Conservation (phyloP, 2,329 filamentous ascomycete species). For the Aspergillus fumigatus region DNA sequence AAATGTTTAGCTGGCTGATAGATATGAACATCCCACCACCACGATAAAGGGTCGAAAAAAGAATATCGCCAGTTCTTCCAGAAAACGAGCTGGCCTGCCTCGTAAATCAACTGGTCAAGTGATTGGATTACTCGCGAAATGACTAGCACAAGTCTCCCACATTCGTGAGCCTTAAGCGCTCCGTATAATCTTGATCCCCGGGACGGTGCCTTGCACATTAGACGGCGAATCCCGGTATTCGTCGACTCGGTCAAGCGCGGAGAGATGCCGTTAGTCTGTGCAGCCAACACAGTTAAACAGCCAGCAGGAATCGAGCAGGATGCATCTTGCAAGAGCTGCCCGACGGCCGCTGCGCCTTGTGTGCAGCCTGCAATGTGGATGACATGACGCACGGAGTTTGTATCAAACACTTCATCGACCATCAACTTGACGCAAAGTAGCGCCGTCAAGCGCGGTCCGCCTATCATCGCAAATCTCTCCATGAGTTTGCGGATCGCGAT, state of each 20-base stretch:
- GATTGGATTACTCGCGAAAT: constrained; percentile 20
- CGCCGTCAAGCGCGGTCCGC: constrained; percentile 55
- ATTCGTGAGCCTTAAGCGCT: constrained; percentile 4
- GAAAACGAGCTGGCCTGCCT: constrained; percentile 37
- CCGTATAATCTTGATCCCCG: constrained; percentile 5
- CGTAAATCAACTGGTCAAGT: constrained; percentile 14
- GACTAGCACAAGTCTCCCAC: constrained; percentile 4
- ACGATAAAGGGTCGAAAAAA: constrained; percentile 53
- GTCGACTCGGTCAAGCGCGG: neutral
- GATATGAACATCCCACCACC: constrained; percentile 54
- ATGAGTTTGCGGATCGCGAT: constrained; percentile 64
- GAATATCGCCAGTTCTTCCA: constrained; percentile 56
- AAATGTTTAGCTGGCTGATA: constrained; percentile 46
- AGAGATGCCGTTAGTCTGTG: constrained; percentile 8
- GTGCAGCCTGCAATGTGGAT: constrained; percentile 31
- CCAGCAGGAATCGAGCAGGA: constrained; percentile 18
- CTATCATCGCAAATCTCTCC: constrained; percentile 49
- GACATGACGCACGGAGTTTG: constrained; percentile 28
- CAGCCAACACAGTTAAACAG: constrained; percentile 25
- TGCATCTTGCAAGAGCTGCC: constrained; percentile 29
- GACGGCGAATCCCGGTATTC: neutral
- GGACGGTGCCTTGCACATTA: neutral
- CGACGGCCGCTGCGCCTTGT: constrained; percentile 24
- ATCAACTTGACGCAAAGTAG: constrained; percentile 71
- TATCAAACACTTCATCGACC: constrained; percentile 45